phyloP scores from a whole-genome alignment of 2,329 filamentous ascomycete species.

The Harringtonia aguacate region DNA sequence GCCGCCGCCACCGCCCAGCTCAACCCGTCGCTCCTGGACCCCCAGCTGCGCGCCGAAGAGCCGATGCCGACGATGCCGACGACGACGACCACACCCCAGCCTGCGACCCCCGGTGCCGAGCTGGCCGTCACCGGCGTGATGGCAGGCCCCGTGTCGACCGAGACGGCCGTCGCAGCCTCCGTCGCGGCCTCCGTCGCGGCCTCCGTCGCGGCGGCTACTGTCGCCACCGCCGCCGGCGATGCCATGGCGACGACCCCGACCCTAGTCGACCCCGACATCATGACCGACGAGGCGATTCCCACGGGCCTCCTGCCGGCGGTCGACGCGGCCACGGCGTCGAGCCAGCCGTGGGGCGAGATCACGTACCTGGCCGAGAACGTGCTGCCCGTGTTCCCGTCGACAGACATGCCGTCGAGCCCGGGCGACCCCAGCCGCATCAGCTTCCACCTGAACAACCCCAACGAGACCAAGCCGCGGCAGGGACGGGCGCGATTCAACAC shows the following conservation, averaged over 20 bases:
- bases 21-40: constrained; percentile 43
- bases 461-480: constrained; percentile 37
- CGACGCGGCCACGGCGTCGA: constrained; percentile 11
- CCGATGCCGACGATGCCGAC: constrained; percentile 8
- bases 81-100: background rate
- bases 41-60: constrained; percentile 22
- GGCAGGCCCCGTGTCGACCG: no score
- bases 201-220: no score
- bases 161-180: no score
- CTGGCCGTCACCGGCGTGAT: background rate
- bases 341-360: constrained; percentile 43
- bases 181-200: no score
- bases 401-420: constrained; percentile 11
- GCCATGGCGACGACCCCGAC: background rate
- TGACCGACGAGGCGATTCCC: constrained; percentile 9
- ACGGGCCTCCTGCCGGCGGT: background rate
- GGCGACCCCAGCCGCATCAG: constrained; percentile 31
- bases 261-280: constrained; percentile 3
- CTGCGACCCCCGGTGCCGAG: background rate
- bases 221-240: background rate
- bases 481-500: constrained; percentile 47
- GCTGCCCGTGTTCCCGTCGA: constrained; percentile 15
- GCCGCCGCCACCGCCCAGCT: constrained; percentile 46
- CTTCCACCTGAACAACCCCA: constrained; percentile 41
- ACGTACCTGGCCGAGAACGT: constrained; percentile 32